phyloP scores from a whole-genome alignment of 108 stramenopile species.

The Skeletonema marinoi region DNA sequence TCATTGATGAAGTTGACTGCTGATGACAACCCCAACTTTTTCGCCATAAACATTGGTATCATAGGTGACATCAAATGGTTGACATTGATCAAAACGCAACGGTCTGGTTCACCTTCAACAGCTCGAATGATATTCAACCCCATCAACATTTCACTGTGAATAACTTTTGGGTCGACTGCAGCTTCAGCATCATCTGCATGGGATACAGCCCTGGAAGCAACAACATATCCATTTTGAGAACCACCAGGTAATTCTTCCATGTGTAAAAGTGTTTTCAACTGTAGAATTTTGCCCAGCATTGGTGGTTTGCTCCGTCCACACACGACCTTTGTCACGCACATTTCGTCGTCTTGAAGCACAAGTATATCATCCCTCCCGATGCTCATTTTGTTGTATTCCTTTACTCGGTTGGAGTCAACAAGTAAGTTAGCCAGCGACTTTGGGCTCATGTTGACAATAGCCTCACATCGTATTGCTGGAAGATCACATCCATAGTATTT shows the following conservation, averaged over 20 bases:
- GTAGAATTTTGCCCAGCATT: conserved; percentile 64
- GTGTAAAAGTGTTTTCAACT: conserved; percentile 70
- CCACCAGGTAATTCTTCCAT: conserved; percentile 58
- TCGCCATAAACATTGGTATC: conserved; percentile 78
- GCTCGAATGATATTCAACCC: conserved; percentile 71
- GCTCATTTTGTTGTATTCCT: conserved; percentile 89
- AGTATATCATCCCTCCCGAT: conserved; percentile 71
- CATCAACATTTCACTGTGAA: conserved; percentile 74
- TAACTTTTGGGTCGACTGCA: conserved; percentile 39
- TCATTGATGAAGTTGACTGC: conserved; percentile 74
- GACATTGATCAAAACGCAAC: conserved; percentile 73
- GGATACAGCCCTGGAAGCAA: conserved; percentile 71
- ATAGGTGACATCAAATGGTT: conserved; percentile 79
- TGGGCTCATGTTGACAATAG: conserved; percentile 66
- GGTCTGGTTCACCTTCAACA: conserved; percentile 53
- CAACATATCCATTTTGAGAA: conserved; percentile 57
- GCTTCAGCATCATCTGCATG: conserved; percentile 29
- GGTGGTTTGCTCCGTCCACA: conserved; percentile 65
- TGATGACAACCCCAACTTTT: conserved; percentile 61
- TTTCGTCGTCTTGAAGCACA: conserved; percentile 53
- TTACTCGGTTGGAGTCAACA: conserved; percentile 75
- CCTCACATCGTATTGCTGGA: conserved; percentile 75
- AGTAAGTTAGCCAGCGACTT: conserved; percentile 58
- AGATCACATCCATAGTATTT: conserved; percentile 72
- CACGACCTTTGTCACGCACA: conserved; percentile 66